Evolutionary conservation across 1,284 basidiomycete genomes (phyloP).

Genomic region (Lignosus rhinocerotis): DNA sequence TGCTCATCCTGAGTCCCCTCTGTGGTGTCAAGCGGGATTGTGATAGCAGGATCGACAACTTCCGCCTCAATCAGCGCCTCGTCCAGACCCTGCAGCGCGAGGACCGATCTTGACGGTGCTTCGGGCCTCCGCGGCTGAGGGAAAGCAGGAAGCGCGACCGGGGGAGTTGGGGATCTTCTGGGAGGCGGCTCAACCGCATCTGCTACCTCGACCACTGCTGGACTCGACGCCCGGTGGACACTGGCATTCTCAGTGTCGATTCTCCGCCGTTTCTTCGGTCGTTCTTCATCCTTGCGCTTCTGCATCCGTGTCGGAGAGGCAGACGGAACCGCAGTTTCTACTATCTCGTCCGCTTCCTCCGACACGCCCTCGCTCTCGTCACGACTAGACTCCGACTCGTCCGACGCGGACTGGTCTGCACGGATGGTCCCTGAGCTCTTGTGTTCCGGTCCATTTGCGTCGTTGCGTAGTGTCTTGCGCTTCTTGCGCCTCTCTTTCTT

Average conservation of each 20-base stretch:
- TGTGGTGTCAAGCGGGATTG: conserved; percentile 46
- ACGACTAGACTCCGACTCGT: conserved; percentile 9
- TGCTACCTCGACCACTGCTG: conserved; percentile 6
- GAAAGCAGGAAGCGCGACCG: conserved; percentile 59
- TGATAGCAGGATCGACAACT: conserved; percentile 61
- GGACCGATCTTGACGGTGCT: conserved; percentile 66
- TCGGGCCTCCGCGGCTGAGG: conserved; percentile 71
- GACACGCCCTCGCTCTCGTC: conserved; percentile 33
- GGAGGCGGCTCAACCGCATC: conserved; percentile 11
- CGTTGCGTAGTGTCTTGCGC: conserved; percentile 21
- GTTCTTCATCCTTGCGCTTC: conserved; percentile 27
- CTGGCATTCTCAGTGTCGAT: conserved; percentile 26
- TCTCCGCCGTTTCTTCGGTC: conserved; percentile 37
- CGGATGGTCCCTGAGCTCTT: background rate
- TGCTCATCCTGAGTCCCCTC: conserved; percentile 41
- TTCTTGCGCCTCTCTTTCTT: conserved; percentile 38
- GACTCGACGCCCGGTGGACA: conserved; percentile 18
- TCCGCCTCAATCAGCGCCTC: conserved; percentile 72
- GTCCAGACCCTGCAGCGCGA: conserved; percentile 80
- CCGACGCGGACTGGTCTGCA: conserved; percentile 11
- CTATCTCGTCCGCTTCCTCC: conserved; percentile 7
- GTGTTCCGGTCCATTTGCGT: background rate
- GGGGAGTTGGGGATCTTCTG: conserved; percentile 35
- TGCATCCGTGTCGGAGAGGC: conserved; percentile 5
- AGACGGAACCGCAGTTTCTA: background rate